Evolutionary conservation across 2,329 filamentous ascomycete genomes (phyloP), one percentile per base, ranked within the genome.

Genomic region (Neopestalotiopsis rosae): DNA sequence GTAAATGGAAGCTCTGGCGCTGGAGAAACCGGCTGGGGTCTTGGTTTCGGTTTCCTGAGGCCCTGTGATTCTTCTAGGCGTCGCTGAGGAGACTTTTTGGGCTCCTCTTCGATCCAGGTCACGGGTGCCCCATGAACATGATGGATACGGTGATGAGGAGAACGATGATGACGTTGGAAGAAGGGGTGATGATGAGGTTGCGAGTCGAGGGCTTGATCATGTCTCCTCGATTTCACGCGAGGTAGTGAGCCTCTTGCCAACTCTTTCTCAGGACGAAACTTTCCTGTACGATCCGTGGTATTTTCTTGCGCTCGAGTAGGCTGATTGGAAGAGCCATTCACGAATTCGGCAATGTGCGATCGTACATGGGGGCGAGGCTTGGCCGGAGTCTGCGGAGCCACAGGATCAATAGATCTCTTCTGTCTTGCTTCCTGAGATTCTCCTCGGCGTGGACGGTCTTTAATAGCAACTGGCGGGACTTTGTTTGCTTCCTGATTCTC

Each of bases 1-100:
- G 74, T 72, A 34, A 71, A 77, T 13, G 79, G 78, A 4, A 80
- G 70, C 28, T 75, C 75, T 24, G 74, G 65, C 7, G 65, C 65
- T 7, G 40, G 52, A 38, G 52, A 40, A 13, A 17, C 34, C 9
- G 20, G 40, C 40, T 45, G 28, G 6, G n/a, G 40, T 30, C 10
- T 34, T 28, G 61, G 42, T 49, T 49, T 28, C 6, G 38, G 14
- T 45, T 32, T 45, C 9, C 61, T 28, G n/a, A 24, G 30, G 4
- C n/a, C 57, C 20, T 30, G 12, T 3, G 57, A 3, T 4, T 59
- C 57, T 13, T 59, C 14, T 3, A 20, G 38, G 5, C 45, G 61
- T 32, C 32, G 32, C n/a, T 34, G 40, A 10, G 59, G 59, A 40
- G 59, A 62, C 59, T 42, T 40, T 9, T n/a, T 30, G 34, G 59